These are phyloP conservation scores for Xylaria grammica DNA, from an alignment of 495 filamentous ascomycete species.

Conservation along the genomic window DNA sequence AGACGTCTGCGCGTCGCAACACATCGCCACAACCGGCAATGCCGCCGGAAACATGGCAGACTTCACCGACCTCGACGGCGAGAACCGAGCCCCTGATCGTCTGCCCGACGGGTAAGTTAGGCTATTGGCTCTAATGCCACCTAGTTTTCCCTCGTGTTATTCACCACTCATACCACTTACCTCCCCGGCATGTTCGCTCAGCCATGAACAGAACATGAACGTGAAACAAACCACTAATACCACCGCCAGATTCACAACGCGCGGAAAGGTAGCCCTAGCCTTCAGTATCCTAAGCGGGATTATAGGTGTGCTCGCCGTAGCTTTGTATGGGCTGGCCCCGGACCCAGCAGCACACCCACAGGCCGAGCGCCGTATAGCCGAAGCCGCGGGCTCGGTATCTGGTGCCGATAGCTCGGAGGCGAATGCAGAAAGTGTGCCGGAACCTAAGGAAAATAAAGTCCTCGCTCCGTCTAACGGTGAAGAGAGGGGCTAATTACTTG, in stretches of 20 bases:
- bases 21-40: conserved; percentile 65
- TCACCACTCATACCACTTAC: neutral
- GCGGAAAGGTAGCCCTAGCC: conserved; percentile 73
- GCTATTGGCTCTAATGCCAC: neutral
- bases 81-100: conserved; percentile 58
- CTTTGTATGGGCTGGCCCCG: conserved; percentile 65
- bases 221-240: neutral
- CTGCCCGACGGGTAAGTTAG: conserved; percentile 64
- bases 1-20: conserved; percentile 60
- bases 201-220: neutral
- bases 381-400: conserved; percentile 11
- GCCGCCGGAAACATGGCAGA: conserved; percentile 73
- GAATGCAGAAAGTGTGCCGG: neutral
- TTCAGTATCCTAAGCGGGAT: conserved; percentile 74
- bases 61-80: conserved; percentile 67
- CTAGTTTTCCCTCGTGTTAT: neutral
- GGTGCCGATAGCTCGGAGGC: conserved; percentile 19
- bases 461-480: neutral
- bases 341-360: conserved; percentile 22
- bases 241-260: conserved; percentile 62
- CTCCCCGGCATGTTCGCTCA: no score
- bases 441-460: conserved; percentile 16
- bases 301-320: conserved; percentile 72
- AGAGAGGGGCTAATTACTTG: neutral
- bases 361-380: conserved; percentile 8